These are phyloP conservation scores for Coffea canephora DNA, from an alignment of 257 asterid species.

Conservation along the genomic window DNA sequence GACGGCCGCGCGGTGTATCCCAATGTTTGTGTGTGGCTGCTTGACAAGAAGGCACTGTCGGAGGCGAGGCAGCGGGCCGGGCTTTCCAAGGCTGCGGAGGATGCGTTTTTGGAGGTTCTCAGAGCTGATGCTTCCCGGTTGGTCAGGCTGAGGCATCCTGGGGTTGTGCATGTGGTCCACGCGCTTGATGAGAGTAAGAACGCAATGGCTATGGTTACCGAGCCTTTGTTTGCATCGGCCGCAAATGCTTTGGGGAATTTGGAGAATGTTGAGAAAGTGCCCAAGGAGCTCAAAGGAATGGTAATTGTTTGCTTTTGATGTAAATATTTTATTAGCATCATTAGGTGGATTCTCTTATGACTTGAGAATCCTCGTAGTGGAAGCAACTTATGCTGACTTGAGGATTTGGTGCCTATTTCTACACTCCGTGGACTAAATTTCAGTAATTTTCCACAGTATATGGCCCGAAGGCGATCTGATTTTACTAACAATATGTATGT, in stretches of 20 bases:
- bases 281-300: slow-evolving; percentile 95
- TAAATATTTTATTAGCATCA: background rate
- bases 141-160: slow-evolving; percentile 97
- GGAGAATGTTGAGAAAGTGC: slow-evolving; percentile 70
- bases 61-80: slow-evolving; percentile 90
- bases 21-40: slow-evolving; percentile 84
- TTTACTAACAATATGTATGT: too few species aligned
- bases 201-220: slow-evolving; percentile 96
- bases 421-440: too few species aligned
- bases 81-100: slow-evolving; percentile 83
- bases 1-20: slow-evolving; percentile 77
- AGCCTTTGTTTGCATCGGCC: slow-evolving; percentile 86
- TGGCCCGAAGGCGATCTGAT: background rate
- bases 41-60: slow-evolving; percentile 77
- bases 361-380: background rate
- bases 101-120: slow-evolving; percentile 73
- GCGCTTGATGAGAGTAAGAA: slow-evolving; percentile 93
- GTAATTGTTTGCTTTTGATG: slow-evolving; percentile 29
- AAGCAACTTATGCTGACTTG: background rate
- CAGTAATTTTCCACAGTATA: background rate
- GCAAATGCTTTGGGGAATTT: slow-evolving; percentile 83
- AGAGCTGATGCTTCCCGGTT: slow-evolving; percentile 91
- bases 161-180: slow-evolving; percentile 94
- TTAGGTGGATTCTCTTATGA: background rate
- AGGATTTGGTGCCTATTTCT: background rate